Evolutionary conservation across 106 monocot species (phyloP), one percentile per base, ranked within the genome.

Genomic region (Platanthera zijinensis): DNA sequence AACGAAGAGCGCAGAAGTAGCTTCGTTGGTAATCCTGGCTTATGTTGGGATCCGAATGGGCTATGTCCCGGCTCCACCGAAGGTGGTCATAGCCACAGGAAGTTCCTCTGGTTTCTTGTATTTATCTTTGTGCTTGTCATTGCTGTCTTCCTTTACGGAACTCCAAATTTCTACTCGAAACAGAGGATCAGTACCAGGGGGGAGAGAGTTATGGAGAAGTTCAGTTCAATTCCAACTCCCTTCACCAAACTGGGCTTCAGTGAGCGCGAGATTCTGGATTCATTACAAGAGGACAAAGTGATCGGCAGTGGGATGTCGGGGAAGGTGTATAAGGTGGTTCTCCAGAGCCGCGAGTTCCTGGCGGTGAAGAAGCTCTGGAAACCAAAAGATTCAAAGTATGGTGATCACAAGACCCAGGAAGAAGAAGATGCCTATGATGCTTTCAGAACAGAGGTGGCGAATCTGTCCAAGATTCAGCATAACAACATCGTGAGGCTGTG

Each of bases 401-500:
- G 72, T 32, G 57, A 39, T 39, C 39, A 64, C 12, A 62, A 5
- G 13, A 77, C 3, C 25, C 66, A n/a, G 8, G 17, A 70, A 70
- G 70, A 70, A 70, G 70, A 48, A 10, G 53, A 14, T 3, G 72
- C 51, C 0, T 86, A 83, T 4, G 82, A 90, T 25, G 70, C 74
- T 4, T 96, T 96, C 19, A 88, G 92, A 51, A 83, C 95, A 1
- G 95, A 96, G 82, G 87, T 92, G 6, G 74, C 79, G 10, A 96
- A 92, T 21, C 69, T 92, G 30, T 92, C 92, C 5, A 96, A 89
- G 84, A 87, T 96, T 53, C 80, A 90, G 59, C 95, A 96, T 72
- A 90, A 88, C 77, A 92, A 90, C 72, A 96, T 96, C 15, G 95
- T 96, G 45, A 96, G 81, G 78, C 77, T 92, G 2, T 96, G 88